phyloP scores from a whole-genome alignment of 805 yeast species.

The Candida chilensis region DNA sequence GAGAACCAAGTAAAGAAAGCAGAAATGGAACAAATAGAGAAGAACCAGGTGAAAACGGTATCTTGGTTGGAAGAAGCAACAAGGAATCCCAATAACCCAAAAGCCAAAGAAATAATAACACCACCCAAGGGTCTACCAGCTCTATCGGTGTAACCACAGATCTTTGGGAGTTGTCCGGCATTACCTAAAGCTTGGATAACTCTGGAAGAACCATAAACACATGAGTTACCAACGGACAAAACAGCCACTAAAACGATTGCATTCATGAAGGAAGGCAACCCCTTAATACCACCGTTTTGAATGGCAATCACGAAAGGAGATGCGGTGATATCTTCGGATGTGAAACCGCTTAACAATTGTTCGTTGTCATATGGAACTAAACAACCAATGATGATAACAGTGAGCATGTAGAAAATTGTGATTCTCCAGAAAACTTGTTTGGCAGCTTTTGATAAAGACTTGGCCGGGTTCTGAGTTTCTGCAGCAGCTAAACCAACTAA shows the following conservation, averaged over 20 bases:
- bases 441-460: constrained; percentile 26
- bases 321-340: constrained; percentile 51
- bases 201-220: constrained; percentile 66
- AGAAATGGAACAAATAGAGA: constrained; percentile 56
- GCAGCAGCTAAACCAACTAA: constrained; percentile 32
- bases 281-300: constrained; percentile 51
- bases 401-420: constrained; percentile 22
- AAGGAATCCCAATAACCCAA: constrained; percentile 53
- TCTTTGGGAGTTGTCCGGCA: constrained; percentile 53
- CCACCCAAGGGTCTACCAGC: constrained; percentile 62
- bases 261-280: constrained; percentile 57
- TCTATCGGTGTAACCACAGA: constrained; percentile 53
- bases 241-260: constrained; percentile 62
- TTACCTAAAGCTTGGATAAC: constrained; percentile 54
- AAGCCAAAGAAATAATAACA: constrained; percentile 34
- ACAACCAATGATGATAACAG: constrained; percentile 13
- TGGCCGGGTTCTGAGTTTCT: constrained; percentile 26
- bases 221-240: constrained; percentile 63
- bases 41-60: constrained; percentile 54
- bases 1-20: constrained; percentile 57
- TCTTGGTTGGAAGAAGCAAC: constrained; percentile 44
- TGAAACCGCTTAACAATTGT: constrained; percentile 30
- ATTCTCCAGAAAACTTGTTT: constrained; percentile 34
- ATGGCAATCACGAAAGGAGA: constrained; percentile 78
- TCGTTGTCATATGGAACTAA: constrained; percentile 14